These are phyloP conservation scores for Phycomyces blakesleeanus DNA, from an alignment of 192 early-diverging fungal species.

Conservation along the genomic window DNA sequence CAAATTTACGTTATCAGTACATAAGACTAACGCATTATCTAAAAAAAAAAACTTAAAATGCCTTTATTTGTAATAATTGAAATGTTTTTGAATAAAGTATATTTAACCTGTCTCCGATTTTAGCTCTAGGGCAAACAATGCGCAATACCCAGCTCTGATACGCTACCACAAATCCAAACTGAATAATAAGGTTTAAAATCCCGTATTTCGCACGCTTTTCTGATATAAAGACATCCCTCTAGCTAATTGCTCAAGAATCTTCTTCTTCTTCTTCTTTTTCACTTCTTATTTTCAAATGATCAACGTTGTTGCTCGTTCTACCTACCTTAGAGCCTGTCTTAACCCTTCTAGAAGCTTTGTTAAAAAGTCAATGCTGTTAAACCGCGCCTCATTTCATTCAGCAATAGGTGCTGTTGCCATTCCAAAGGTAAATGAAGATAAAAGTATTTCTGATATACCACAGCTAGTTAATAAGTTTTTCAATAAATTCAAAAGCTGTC, in stretches of 20 bases:
- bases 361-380: constrained; percentile 1
- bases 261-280: constrained; percentile 4
- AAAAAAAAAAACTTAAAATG: no score
- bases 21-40: no score
- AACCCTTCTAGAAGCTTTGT: constrained; percentile 9
- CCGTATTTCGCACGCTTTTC: constrained; percentile 9
- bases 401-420: constrained; percentile 3
- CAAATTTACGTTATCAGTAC: no score
- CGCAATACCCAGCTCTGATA: constrained; percentile 7
- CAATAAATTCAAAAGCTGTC: constrained; percentile 43
- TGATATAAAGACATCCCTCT: constrained; percentile 4
- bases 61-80: no score
- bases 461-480: not conserved
- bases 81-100: no score
- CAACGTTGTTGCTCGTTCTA: constrained; percentile 2
- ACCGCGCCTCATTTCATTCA: not conserved
- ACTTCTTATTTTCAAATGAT: not conserved
- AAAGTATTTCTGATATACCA: not conserved
- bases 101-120: no score
- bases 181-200: constrained; percentile 13
- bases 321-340: constrained; percentile 11
- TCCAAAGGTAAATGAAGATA: constrained; percentile 7
- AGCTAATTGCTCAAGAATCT: not conserved
- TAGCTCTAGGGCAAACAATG: no score
- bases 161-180: not conserved